A percentile compares a stretch with the other conserved stretches of the same genome.
Evolutionary conservation across 2,329 filamentous ascomycete species (phyloP).

Genomic region (Claviceps humidiphila): DNA sequence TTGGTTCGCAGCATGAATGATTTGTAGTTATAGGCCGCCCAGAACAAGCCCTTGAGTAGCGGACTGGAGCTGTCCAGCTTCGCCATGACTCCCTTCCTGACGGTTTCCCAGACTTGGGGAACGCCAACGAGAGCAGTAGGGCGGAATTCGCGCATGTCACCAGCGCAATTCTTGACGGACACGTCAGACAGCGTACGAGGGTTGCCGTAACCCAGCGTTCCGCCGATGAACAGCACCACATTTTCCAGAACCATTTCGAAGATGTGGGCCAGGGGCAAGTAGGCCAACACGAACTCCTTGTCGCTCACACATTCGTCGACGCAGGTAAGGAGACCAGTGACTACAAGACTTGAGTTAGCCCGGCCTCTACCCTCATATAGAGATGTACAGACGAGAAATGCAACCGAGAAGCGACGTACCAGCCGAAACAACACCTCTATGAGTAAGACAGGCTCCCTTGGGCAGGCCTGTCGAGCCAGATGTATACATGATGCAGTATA

Average conservation of each 20-base stretch:
- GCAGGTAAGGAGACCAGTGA: slow-evolving; percentile 68
- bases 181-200: slow-evolving; percentile 76
- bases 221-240: slow-evolving; percentile 75
- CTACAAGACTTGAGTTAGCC: slow-evolving; percentile 15
- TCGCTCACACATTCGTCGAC: slow-evolving; percentile 68
- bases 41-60: slow-evolving; percentile 69
- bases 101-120: slow-evolving; percentile 91
- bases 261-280: slow-evolving; percentile 89
- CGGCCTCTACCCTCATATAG: no score
- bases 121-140: slow-evolving; percentile 90
- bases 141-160: slow-evolving; percentile 84
- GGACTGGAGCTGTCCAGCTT: slow-evolving; percentile 61
- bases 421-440: slow-evolving; percentile 67
- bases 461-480: slow-evolving; percentile 82
- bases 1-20: slow-evolving; percentile 42
- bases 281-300: slow-evolving; percentile 71
- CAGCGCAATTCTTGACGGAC: slow-evolving; percentile 78
- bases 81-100: slow-evolving; percentile 82
- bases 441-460: slow-evolving; percentile 76
- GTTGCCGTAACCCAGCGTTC: slow-evolving; percentile 85
- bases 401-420: slow-evolving; percentile 23
- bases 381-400: neutral
- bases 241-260: slow-evolving; percentile 96
- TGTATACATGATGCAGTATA: slow-evolving; percentile 78
- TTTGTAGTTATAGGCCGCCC: slow-evolving; percentile 48